Evolutionary conservation across 352 stramenopile genomes (phyloP).

Genomic region (Phytophthora uliginosa): DNA sequence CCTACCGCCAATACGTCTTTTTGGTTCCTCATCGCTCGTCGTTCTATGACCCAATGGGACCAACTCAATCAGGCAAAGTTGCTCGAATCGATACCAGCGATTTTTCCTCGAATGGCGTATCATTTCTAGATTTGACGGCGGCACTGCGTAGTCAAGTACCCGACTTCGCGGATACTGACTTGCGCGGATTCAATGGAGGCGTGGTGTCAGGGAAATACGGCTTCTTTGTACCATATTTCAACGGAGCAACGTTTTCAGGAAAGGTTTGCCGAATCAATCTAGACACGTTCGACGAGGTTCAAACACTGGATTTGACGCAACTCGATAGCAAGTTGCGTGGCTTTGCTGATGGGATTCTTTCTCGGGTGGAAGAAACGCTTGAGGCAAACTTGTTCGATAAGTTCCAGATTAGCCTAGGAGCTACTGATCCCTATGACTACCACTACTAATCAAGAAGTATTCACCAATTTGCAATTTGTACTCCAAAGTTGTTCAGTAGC

Average conservation of each 20-base stretch:
- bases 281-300: slow-evolving; percentile 83
- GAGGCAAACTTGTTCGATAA: slow-evolving; percentile 70
- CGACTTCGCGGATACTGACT: slow-evolving; percentile 60
- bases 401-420: slow-evolving; percentile 73
- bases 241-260: slow-evolving; percentile 69
- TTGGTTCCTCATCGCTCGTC: slow-evolving; percentile 61
- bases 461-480: neutral
- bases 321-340: slow-evolving; percentile 55
- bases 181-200: slow-evolving; percentile 77
- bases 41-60: slow-evolving; percentile 34
- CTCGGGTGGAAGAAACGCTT: slow-evolving; percentile 49
- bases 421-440: slow-evolving; percentile 75
- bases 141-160: slow-evolving; percentile 75
- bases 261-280: slow-evolving; percentile 86
- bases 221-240: slow-evolving; percentile 85
- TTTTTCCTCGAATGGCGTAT: slow-evolving; percentile 62
- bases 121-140: slow-evolving; percentile 63
- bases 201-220: slow-evolving; percentile 84
- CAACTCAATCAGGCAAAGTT: slow-evolving; percentile 67
- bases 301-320: slow-evolving; percentile 74
- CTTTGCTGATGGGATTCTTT: slow-evolving; percentile 65
- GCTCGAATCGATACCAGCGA: slow-evolving; percentile 75
- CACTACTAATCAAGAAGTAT: slow-evolving; percentile 49
- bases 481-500: slow-evolving; percentile 35
- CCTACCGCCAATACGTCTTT: slow-evolving; percentile 81